Conservation (phyloP, 768 basidiomycete species). For the Pleurotus giganteus region DNA sequence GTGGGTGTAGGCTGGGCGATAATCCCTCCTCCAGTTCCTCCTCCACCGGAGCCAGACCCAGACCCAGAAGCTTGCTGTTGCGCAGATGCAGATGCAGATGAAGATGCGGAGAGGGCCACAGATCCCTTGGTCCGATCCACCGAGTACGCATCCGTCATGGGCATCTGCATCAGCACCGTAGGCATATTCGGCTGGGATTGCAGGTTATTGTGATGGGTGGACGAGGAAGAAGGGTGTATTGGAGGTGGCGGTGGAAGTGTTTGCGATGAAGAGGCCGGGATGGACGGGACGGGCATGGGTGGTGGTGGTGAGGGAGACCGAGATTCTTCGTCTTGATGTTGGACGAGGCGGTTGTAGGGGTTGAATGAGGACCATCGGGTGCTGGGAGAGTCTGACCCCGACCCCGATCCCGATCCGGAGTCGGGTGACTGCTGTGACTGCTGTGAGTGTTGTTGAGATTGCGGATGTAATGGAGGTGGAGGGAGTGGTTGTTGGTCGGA, state of each 20-base stretch:
- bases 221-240: background rate
- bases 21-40: too few species aligned
- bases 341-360: constrained; percentile 2
- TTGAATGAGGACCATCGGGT: constrained; percentile 8
- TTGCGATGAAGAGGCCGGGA: background rate
- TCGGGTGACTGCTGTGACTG: background rate
- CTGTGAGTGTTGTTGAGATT: background rate
- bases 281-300: constrained; percentile 1
- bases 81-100: background rate
- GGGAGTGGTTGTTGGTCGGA: background rate
- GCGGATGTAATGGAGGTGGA: background rate
- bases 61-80: background rate
- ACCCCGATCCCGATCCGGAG: background rate
- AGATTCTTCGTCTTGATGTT: background rate
- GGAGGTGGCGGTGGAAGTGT: background rate
- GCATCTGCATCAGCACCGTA: background rate
- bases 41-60: background rate
- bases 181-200: background rate
- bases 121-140: background rate
- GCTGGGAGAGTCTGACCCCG: background rate
- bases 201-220: background rate
- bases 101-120: background rate
- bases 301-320: background rate
- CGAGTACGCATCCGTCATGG: background rate
- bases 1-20: background rate